A percentile compares a stretch with the other conserved stretches of the same genome.
Evolutionary conservation across 2,329 filamentous ascomycete genomes (phyloP).

Genomic region (Ophiostoma quercus): DNA sequence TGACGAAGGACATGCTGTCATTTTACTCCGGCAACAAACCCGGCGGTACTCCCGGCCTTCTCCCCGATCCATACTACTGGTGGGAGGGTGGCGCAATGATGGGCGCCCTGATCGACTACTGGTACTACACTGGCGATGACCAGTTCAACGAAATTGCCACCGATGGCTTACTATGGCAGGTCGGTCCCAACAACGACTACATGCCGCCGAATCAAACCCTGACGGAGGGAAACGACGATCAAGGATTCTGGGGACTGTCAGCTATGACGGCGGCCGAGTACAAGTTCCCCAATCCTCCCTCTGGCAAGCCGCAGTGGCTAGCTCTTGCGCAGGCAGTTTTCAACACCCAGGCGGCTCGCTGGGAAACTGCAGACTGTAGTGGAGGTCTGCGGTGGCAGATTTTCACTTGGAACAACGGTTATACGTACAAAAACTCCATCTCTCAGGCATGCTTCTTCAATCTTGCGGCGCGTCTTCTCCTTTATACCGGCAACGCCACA

Average conservation of each 20-base stretch:
- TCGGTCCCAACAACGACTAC: slow-evolving; percentile 66
- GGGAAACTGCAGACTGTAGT: slow-evolving; percentile 63
- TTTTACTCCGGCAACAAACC: slow-evolving; percentile 46
- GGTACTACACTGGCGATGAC: slow-evolving; percentile 51
- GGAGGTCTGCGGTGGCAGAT: slow-evolving; percentile 83
- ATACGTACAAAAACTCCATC: slow-evolving; percentile 59
- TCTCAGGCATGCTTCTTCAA: slow-evolving; percentile 50
- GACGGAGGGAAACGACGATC: slow-evolving; percentile 65
- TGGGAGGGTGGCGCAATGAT: slow-evolving; percentile 73
- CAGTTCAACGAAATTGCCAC: slow-evolving; percentile 65
- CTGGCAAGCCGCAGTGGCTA: slow-evolving; percentile 58
- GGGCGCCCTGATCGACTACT: slow-evolving; percentile 71
- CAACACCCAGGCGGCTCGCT: slow-evolving; percentile 68
- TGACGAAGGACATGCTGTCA: slow-evolving; percentile 46
- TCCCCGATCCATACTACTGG: slow-evolving; percentile 34
- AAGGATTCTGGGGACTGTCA: slow-evolving; percentile 68
- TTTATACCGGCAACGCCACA: slow-evolving; percentile 70
- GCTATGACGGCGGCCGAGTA: slow-evolving; percentile 67
- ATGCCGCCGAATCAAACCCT: slow-evolving; percentile 69
- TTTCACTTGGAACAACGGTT: slow-evolving; percentile 75
- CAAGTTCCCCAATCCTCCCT: slow-evolving; percentile 57
- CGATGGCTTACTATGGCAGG: slow-evolving; percentile 68
- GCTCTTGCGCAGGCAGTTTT: slow-evolving; percentile 74
- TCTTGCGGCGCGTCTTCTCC: slow-evolving; percentile 53
- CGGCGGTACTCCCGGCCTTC: slow-evolving; percentile 46